A percentile compares a stretch with the other conserved stretches of the same genome.
phyloP scores from a whole-genome alignment of 2,329 filamentous ascomycete genomes.

The Rugonectria rugulosa region DNA sequence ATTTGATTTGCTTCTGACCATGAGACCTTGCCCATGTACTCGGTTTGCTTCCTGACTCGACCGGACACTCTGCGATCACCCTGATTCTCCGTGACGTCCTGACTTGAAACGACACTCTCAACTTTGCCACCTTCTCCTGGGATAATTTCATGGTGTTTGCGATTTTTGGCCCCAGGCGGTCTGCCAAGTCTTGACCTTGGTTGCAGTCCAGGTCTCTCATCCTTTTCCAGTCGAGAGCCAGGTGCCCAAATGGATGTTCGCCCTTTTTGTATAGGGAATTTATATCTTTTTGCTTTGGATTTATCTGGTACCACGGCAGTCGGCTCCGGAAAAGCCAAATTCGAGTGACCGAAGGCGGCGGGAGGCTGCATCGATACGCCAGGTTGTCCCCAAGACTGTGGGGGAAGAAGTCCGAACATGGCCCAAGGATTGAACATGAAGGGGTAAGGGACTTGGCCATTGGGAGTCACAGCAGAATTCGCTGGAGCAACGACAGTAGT shows the following conservation, averaged over 20 bases:
- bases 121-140: conserved; percentile 1
- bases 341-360: conserved; percentile 1
- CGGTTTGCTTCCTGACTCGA: conserved; percentile 39
- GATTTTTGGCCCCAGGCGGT: neutral
- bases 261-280: conserved; percentile 42
- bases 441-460: neutral
- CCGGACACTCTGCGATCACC: conserved; percentile 35
- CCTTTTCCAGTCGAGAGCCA: conserved; percentile 14
- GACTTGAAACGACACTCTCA: no score
- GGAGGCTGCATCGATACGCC: neutral
- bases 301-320: conserved; percentile 14
- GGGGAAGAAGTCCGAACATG: conserved; percentile 21
- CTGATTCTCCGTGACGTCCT: no score
- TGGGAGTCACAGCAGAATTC: neutral
- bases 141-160: neutral
- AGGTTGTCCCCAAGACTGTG: conserved; percentile 3
- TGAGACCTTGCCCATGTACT: conserved; percentile 42
- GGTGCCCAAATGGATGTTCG: conserved; percentile 46
- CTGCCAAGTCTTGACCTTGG: neutral
- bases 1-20: conserved; percentile 36
- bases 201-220: neutral
- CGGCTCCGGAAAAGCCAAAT: neutral
- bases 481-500: neutral
- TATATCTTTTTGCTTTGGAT: conserved; percentile 39
- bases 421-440: conserved; percentile 17